phyloP scores from a whole-genome alignment of 495 filamentous ascomycete genomes.

The Apodospora peruviana region DNA sequence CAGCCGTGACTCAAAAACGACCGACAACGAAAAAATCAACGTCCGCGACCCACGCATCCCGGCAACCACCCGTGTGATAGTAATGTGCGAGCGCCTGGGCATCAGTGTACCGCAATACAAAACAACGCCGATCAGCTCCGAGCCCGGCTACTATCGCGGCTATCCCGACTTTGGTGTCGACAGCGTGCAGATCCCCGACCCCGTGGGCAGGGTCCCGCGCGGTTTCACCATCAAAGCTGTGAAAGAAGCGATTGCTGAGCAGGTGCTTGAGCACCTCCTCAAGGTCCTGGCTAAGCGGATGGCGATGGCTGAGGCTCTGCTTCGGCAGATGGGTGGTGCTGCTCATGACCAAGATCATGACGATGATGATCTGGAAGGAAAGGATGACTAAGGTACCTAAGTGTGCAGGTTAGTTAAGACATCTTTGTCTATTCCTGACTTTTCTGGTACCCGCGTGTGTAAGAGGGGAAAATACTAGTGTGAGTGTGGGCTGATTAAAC shows the following conservation, averaged over 20 bases:
- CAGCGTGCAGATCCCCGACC: constrained; percentile 12
- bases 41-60: constrained; percentile 7
- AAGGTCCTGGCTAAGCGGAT: constrained; percentile 9
- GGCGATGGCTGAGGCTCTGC: not conserved
- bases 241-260: constrained; percentile 27
- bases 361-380: too few species aligned
- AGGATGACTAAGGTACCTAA: too few species aligned
- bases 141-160: constrained; percentile 12
- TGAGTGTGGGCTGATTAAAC: too few species aligned
- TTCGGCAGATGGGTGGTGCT: not conserved
- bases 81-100: constrained; percentile 17
- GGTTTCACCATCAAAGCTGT: constrained; percentile 20
- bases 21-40: not conserved
- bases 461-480: too few species aligned
- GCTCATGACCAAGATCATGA: too few species aligned
- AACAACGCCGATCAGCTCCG: not conserved
- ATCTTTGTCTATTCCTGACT: too few species aligned
- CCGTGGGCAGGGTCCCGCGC: constrained; percentile 15
- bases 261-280: constrained; percentile 18
- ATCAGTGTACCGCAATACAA: constrained; percentile 14
- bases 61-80: constrained; percentile 4
- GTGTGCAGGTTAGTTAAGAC: too few species aligned
- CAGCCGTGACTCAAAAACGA: too few species aligned
- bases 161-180: constrained; percentile 16
- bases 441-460: too few species aligned